A percentile compares a stretch with the other conserved stretches of the same genome.
Evolutionary conservation across 202 grass and related monocot genomes (phyloP).

Genomic region (Digitaria exilis): DNA sequence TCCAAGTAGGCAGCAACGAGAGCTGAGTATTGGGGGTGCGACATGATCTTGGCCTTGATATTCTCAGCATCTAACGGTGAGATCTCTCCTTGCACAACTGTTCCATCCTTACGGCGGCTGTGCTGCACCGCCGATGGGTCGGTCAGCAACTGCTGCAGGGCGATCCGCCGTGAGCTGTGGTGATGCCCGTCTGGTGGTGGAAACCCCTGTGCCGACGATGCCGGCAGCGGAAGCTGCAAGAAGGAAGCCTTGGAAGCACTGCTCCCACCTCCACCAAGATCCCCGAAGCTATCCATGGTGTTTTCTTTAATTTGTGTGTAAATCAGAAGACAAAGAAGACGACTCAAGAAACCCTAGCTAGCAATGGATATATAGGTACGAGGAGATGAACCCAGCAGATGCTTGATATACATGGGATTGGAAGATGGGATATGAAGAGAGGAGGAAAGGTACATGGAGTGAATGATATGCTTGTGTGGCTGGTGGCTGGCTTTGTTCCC

Average conservation of each 20-base stretch:
- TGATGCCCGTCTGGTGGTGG: conserved; percentile 17
- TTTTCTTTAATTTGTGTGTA: neutral
- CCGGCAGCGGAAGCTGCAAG: conserved; percentile 55
- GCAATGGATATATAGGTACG: neutral
- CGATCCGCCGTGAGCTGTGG: conserved; percentile 42
- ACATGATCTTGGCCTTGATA: conserved; percentile 89
- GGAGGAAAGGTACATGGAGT: conserved; percentile 17
- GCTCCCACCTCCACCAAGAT: conserved; percentile 58
- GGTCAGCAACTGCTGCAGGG: conserved; percentile 51
- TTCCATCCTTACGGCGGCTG: neutral
- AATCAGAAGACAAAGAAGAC: neutral
- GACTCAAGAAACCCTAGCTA: conserved; percentile 49
- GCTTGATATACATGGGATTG: conserved; percentile 7
- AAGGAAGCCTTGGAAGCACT: conserved; percentile 60
- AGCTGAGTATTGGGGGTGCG: conserved; percentile 79
- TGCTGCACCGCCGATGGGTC: conserved; percentile 19
- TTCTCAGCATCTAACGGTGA: conserved; percentile 37
- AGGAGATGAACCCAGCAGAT: conserved; percentile 6
- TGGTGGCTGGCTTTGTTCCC: conserved; percentile 73
- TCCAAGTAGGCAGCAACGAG: conserved; percentile 72
- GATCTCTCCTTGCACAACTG: conserved; percentile 33
- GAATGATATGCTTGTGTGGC: conserved; percentile 36
- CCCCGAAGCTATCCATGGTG: conserved; percentile 47
- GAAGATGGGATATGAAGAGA: conserved; percentile 9
- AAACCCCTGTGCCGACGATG: conserved; percentile 29